Evolutionary conservation across 176 grass and related monocot species (phyloP), one percentile per base, ranked within the genome.

Genomic region (Avena insularis): DNA sequence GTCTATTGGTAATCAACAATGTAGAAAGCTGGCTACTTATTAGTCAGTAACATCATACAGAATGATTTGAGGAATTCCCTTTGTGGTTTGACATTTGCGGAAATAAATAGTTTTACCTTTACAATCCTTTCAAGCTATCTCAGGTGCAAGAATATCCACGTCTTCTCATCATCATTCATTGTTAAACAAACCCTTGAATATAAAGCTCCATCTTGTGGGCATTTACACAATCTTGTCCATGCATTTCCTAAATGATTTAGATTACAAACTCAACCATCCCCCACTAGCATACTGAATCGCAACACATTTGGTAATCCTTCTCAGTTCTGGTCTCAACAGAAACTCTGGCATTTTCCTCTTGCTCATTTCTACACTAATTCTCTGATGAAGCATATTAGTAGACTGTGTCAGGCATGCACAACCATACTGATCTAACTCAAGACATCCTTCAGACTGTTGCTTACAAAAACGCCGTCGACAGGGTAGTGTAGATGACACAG

Each of bases 391-490:
- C 36, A 75, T 57, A 54, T 20, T 36, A 51, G 45, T 17, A 61
- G 21, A 62, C n/a, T 63, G 43, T 23, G 36, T 14, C 71, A 48
- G 68, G 69, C 17, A 21, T 86, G 53, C 33, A 78, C 71, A 62
- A 53, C 33, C 58, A 77, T 45, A 65, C 45, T 50, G 43, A 74
- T 90, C 71, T 45, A 85, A 56, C 70, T 76, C 12, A 75, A 49
- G 60, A 12, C 21, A 86, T 63, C 43, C 47, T 45, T 23, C 49
- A 71, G 43, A 23, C 15, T 16, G 35, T 16, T 75, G 53, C 53
- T 58, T 82, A 14, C 15, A 57, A 50, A 83, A 25, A 16, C 23
- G 1, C 47, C 54, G 64, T 25, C 20, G 66, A 3, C 59, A 73
- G 82, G 55, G 43, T 48, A 68, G 1, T 25, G 29, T 86, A 40